Evolutionary conservation across 371 early-diverging fungal species (phyloP), one percentile per base, ranked within the genome.

Genomic region (Mortierella polycephala): DNA sequence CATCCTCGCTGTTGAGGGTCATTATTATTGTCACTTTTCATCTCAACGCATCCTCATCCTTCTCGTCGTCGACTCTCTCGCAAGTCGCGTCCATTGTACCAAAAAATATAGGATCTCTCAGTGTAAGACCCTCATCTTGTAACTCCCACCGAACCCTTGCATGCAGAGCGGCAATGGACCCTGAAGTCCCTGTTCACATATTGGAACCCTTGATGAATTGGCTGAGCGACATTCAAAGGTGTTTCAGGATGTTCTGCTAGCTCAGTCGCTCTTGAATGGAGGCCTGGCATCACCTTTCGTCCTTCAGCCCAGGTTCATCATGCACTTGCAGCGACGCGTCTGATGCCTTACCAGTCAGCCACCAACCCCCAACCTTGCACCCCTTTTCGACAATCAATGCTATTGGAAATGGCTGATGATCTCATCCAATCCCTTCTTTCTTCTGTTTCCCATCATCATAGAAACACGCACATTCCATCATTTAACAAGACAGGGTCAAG

Each of bases 401-500:
- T 30, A 30, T 30, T 30, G n/a, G n/a, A n/a, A n/a, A n/a, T n/a
- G n/a, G 50, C 14, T 51, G 51, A 51, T 18, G 18, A 39, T 46
- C 46, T 42, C 21, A 37, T n/a, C 20, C 0, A 13, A 1, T 12
- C 16, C 39, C 40, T n/a, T 55, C 47, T 46, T 37, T 49, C 11
- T 16, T 47, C 53, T 49, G 42, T 62, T 21, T 30, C 50, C 37
- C 30, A 30, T 69, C 58, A 52, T 46, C 52, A 6, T 21, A 52
- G 37, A 44, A 37, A 50, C 18, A 21, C 50, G 37, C 11, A 40
- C 53, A 54, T 41, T 23, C 40, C 18, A n/a, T 56, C 60, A 20
- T 47, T 46, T 45, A 47, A 60, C 18, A 41, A 60, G 40, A 47
- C 46, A 53, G 47, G 64, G 58, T 53, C 18, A 45, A 53, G 56